Evolutionary conservation across 257 asterid genomes (phyloP).

Genomic region (Solanum verrucosum): DNA sequence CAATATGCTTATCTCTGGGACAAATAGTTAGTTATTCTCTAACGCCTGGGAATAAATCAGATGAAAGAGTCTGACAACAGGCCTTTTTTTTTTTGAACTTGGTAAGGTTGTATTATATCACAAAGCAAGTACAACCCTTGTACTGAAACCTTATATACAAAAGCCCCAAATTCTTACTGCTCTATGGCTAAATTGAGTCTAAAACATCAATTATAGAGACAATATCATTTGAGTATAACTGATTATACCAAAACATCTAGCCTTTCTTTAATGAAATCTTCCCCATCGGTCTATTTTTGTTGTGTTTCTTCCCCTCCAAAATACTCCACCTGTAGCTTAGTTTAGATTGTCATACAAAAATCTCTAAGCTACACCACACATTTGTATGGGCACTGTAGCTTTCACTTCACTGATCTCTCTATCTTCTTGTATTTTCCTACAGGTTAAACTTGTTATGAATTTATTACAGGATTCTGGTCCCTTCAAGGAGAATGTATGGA

Average conservation of each 20-base stretch:
- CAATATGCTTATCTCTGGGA: background rate
- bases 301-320: background rate
- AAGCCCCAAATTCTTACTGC: no score
- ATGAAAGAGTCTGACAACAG: background rate
- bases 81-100: no score
- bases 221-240: no score
- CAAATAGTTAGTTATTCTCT: background rate
- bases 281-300: background rate
- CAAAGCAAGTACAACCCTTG: no score
- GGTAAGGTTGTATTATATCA: no score
- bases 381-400: no score
- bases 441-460: slow-evolving; percentile 73
- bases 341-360: background rate
- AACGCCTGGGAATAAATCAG: background rate
- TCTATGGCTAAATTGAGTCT: no score
- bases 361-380: background rate
- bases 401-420: background rate
- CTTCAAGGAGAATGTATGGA: slow-evolving; percentile 41
- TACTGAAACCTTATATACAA: no score
- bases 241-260: no score
- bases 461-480: slow-evolving; percentile 74
- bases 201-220: no score
- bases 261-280: background rate
- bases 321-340: background rate
- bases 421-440: slow-evolving; percentile 1